Base-by-base conservation (phyloP, 192 early-diverging fungal species). In the Coemansia sp. region DNA sequence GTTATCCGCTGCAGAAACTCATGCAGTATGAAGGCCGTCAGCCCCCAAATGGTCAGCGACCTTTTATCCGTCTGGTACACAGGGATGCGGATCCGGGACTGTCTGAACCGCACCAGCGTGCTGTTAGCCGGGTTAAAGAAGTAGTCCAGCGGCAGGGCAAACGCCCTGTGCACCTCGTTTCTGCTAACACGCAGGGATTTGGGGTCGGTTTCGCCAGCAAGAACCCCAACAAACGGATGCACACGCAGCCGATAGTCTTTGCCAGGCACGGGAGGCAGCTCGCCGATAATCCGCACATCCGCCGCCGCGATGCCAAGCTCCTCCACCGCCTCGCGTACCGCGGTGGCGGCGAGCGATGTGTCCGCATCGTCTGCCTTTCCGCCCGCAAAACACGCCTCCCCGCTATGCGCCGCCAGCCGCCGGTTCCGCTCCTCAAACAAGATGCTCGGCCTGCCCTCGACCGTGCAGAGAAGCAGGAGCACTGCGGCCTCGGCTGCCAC, bases 331-430 rank as follows among this genome's bases (percentile, higher is more conserved):
- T 95, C 95, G 13, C 95, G 84, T 32, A 97, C 65, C 21, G 92
- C 92, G 6, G 95, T 89, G 21, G 69, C 78, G 41, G 85, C 72
- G 10, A 86, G 61, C 5, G 87, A 82, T 1, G 56, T 22, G 68
- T 94, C 95, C 16, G 59, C 58, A 0, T 68, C 61, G 52, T 94
- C 93, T 41, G 77, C 80, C 71, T 88, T 91, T n/a, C 91, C 91
- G 13, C 91, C 91, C 5, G 91, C 87, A 72, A 92, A 91, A 49
- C 91, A 92, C 42, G 90, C 87, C 72, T 95, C 92, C 8, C 93
- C 93, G 26, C 77, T 80, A 69, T 97, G 95, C 37, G 87, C 73
- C 41, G 88, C 71, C 73, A 97, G 82, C 39, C 76, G 72, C 4
- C 68, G 65, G 43, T 84, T 84, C 18, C 95, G 88, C 40, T 94